Percentiles rank a stretch among this genome's conserved stretches.
phyloP scores from a whole-genome alignment of 164 flowering plant genomes.

The Liriodendron chinense region DNA sequence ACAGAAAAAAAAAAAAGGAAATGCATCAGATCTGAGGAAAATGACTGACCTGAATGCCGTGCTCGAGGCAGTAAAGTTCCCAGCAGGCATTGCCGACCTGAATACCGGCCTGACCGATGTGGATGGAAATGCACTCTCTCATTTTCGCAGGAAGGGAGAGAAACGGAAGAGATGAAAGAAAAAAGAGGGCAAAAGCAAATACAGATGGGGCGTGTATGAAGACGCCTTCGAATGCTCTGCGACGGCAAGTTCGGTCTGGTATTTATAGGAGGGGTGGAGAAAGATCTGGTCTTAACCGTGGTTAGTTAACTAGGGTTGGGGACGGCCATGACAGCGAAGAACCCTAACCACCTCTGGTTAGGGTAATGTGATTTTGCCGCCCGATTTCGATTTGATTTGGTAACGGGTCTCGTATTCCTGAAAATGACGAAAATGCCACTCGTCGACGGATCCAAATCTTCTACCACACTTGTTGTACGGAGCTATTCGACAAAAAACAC shows the following conservation, averaged over 20 bases:
- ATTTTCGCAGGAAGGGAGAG: conserved; percentile 22
- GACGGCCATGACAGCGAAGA: conserved; percentile 12
- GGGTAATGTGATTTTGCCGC: conserved; percentile 3
- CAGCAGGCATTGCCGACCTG: conserved; percentile 45
- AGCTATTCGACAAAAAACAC: too few species aligned
- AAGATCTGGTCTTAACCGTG: conserved; percentile 20
- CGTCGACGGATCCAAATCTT: background rate
- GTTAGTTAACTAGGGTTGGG: conserved; percentile 28
- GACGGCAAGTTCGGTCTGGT: background rate
- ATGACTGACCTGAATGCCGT: conserved; percentile 39
- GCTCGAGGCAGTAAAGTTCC: conserved; percentile 51
- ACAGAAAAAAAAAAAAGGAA: too few species aligned
- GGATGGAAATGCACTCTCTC: conserved; percentile 58
- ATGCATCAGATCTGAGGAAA: too few species aligned
- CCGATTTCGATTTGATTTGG: conserved; percentile 1
- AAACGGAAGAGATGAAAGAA: background rate
- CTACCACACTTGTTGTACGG: too few species aligned
- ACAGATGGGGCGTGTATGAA: conserved; percentile 30
- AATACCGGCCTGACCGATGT: conserved; percentile 53
- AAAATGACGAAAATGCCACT: conserved; percentile 9
- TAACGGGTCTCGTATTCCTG: background rate
- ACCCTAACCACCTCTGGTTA: conserved; percentile 11
- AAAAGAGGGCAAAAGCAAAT: background rate
- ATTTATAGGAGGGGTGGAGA: conserved; percentile 7
- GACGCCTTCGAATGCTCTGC: conserved; percentile 25